Evolutionary conservation across 2,329 filamentous ascomycete species (phyloP), one percentile per base, ranked within the genome.

Genomic region (Podosphaera fusca): DNA sequence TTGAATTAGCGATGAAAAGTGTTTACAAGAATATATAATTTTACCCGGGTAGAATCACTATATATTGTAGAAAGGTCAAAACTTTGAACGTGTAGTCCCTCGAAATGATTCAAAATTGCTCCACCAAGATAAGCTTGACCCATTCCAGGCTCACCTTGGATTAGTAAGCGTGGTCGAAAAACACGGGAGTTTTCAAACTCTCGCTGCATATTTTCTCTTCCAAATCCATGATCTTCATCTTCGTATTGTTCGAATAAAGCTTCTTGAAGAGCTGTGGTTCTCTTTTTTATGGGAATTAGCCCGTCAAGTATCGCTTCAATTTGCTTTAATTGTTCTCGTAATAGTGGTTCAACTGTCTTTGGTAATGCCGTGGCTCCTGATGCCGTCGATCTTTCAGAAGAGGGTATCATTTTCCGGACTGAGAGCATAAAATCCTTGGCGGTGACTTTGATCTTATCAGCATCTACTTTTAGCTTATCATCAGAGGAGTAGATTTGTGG

Each of bases 391-490:
- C 92, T 77, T 68, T 96, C 87, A 0, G 92, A 96, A 0, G 92
- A 96, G 5, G 92, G 92, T 9, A 95, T 79, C 71, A 98, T 87
- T 70, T 94, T 94, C 72, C 95, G 94, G 67, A 95, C 82, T 0
- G 90, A 94, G 12, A 95, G 78, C 85, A 95, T 95, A 65, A 98
- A 98, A 69, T 98, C 92, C 57, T 92, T 92, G 3, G 92, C 87
- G 49, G 86, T 82, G 42, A 98, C 81, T 58, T 81, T 81, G 65
- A 98, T 95, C 64, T 82, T 86, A 59, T 79, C 78, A 0, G 89
- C 83, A 63, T 95, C 82, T 58, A 98, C 92, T 49, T 94, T 72
- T 36, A 96, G 79, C 71, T 95, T 95, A 67, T 94, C 82, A 61
- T 85, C 82, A 0, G 89, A 90, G 31, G 80, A 79, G 72, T 98